These are phyloP conservation scores for Phytopythium montanum DNA, from an alignment of 352 stramenopile genomes.

Conservation along the genomic window DNA sequence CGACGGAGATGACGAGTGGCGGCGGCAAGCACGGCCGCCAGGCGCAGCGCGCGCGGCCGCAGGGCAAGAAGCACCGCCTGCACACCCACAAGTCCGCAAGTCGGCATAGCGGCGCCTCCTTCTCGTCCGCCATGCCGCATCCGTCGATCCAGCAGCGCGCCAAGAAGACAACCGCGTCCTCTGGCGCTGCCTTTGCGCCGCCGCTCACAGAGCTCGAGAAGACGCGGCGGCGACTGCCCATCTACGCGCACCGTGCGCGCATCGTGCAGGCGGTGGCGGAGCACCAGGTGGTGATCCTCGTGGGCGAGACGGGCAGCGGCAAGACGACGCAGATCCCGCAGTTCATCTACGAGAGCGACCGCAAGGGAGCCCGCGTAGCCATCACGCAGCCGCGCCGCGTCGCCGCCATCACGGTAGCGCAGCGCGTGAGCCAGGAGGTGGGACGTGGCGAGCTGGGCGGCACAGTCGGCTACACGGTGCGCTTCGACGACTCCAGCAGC, in stretches of 20 bases:
- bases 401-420: constrained; percentile 79
- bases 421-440: constrained; percentile 73
- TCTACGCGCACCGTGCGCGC: constrained; percentile 63
- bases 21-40: constrained; percentile 11
- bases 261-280: constrained; percentile 60
- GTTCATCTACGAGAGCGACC: constrained; percentile 76
- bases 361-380: constrained; percentile 40
- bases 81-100: not conserved
- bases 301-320: constrained; percentile 88
- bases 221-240: constrained; percentile 61
- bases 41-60: constrained; percentile 3
- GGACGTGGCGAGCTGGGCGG: constrained; percentile 43
- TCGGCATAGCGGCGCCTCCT: not conserved
- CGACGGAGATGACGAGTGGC: constrained; percentile 19
- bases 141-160: constrained; percentile 13
- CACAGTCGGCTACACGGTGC: constrained; percentile 90
- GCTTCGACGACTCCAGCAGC: constrained; percentile 92
- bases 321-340: constrained; percentile 92
- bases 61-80: constrained; percentile 21
- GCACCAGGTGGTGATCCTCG: constrained; percentile 83
- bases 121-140: constrained; percentile 6
- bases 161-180: not conserved
- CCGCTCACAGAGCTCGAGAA: constrained; percentile 44
- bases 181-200: constrained; percentile 3
- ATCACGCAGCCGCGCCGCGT: constrained; percentile 83